A percentile compares a stretch with the other conserved stretches of the same genome.
phyloP scores from a whole-genome alignment of 2,329 filamentous ascomycete species.

The Penicillium aurantiogriseum region DNA sequence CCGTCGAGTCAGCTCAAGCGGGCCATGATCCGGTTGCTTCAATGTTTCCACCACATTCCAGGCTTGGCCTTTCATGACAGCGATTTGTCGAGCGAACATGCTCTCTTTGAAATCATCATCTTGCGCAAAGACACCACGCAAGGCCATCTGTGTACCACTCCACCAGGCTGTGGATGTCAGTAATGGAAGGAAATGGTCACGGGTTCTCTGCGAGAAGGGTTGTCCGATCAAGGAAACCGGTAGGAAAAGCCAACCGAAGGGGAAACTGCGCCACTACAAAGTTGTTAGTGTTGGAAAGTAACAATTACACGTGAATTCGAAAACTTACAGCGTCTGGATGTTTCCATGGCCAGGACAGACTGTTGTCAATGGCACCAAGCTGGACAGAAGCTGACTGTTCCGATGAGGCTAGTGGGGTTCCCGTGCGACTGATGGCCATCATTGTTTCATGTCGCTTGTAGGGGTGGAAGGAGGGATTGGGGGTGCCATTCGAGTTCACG shows the following conservation, averaged over 20 bases:
- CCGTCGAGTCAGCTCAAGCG: slow-evolving; percentile 84
- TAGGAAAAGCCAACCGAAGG: slow-evolving; percentile 97
- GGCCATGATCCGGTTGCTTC: slow-evolving; percentile 88
- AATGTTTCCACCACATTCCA: slow-evolving; percentile 99
- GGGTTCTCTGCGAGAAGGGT: slow-evolving; percentile 90
- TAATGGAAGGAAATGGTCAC: slow-evolving; percentile 92
- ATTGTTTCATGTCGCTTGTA: slow-evolving; percentile 82
- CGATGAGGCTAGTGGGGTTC: slow-evolving; percentile 50
- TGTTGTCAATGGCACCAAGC: slow-evolving; percentile 95
- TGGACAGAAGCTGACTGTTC: slow-evolving; percentile 61
- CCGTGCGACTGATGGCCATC: slow-evolving; percentile 64
- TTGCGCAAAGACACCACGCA: slow-evolving; percentile 83
- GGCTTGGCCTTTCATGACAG: slow-evolving; percentile 98
- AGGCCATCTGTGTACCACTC: slow-evolving; percentile 84
- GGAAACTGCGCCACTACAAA: slow-evolving; percentile 73
- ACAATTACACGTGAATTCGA: not conserved
- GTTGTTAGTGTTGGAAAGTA: slow-evolving; percentile 33
- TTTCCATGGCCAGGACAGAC: slow-evolving; percentile 98
- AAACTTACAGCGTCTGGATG: slow-evolving; percentile 78
- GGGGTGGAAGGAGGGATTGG: slow-evolving; percentile 52
- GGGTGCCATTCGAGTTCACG: slow-evolving; percentile 44
- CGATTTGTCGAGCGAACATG: slow-evolving; percentile 98
- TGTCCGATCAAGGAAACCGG: slow-evolving; percentile 94
- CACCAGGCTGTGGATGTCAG: slow-evolving; percentile 96
- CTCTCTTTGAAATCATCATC: slow-evolving; percentile 96